Conservation (phyloP, 1,139 yeast species). For the Saccharomycopsis crataegensis region DNA sequence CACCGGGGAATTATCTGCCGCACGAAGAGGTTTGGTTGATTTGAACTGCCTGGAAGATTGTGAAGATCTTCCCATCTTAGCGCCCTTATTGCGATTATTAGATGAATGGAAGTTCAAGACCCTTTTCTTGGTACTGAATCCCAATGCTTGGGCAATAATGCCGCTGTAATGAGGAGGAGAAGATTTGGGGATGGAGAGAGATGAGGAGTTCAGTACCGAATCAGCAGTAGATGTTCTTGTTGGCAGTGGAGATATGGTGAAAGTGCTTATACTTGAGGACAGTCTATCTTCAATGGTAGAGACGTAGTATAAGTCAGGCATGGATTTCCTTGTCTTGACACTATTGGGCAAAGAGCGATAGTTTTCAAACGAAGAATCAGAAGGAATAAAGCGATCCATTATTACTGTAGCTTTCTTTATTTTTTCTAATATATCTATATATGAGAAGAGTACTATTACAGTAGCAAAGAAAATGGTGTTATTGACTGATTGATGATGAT, state of each 20-base stretch:
- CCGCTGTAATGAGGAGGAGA: slow-evolving; percentile 23
- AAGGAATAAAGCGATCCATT: slow-evolving; percentile 15
- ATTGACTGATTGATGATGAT: too few relatives aligned
- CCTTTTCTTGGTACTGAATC: slow-evolving; percentile 31
- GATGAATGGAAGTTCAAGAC: slow-evolving; percentile 29
- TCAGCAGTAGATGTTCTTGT: slow-evolving; percentile 1
- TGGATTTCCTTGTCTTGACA: background rate
- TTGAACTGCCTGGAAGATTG: background rate
- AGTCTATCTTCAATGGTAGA: background rate
- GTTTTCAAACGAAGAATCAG: background rate
- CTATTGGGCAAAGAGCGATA: slow-evolving; percentile 5
- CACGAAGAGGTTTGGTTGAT: background rate
- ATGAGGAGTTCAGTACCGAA: background rate
- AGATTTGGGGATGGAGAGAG: background rate
- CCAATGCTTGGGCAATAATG: slow-evolving; percentile 44
- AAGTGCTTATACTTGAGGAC: background rate
- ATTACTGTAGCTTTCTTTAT: background rate
- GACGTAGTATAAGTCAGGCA: background rate
- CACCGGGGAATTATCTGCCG: background rate
- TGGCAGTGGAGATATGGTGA: background rate
- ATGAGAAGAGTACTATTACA: background rate
- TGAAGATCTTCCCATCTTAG: background rate
- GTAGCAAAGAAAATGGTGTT: background rate
- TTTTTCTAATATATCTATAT: background rate
- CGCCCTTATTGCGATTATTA: slow-evolving; percentile 7